Base-by-base conservation (phyloP, 495 filamentous ascomycete species). In the Penicillium manginii region DNA sequence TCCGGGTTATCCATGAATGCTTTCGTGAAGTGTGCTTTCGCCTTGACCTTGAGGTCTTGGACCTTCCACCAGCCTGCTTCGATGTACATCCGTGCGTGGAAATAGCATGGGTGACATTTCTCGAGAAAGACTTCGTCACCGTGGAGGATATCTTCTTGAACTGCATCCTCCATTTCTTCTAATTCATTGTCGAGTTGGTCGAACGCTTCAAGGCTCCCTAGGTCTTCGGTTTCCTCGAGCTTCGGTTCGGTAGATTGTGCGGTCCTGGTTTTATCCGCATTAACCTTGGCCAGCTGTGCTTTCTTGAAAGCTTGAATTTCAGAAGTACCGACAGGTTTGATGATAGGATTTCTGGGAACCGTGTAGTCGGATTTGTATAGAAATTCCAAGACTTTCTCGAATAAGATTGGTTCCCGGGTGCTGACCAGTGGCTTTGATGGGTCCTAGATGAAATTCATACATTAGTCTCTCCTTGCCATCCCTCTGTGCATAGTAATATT, bases 1-100 rank as follows among this genome's bases (percentile, higher is more conserved):
- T 47, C 45, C 10, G 45, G 45, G 10, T 47, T 29, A 14, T 47
- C 45, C 45, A 47, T 47, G 19, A 47, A 47, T 26, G 45, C 12
- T 15, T 47, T 22, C 40, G 2, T 23, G 22, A 47, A 47, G 10
- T 47, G 22, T 19, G 21, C 11, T 47, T 47, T 47, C 11, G 45
- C 18, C 10, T 26, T 47, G 3, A 9, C 18, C 22, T 47, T 22
- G 9, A 26, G 45, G 15, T 47, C 45, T 14, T 8, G 19, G 10
- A 47, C 15, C 22, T 15, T 7, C 8, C 22, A 26, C 9, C 22
- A 47, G 22, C 9, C 9, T 4, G 18, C 45, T 47, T 47, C 45
- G 15, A 19, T 19, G 45, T 47, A 47, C 45, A 47, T 47, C 2
- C 45, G 45, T 14, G 45, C 45, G 22, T 47, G 45, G 45, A 47